phyloP scores from a whole-genome alignment of 306 rosid species.

The Albizia julibrissin region DNA sequence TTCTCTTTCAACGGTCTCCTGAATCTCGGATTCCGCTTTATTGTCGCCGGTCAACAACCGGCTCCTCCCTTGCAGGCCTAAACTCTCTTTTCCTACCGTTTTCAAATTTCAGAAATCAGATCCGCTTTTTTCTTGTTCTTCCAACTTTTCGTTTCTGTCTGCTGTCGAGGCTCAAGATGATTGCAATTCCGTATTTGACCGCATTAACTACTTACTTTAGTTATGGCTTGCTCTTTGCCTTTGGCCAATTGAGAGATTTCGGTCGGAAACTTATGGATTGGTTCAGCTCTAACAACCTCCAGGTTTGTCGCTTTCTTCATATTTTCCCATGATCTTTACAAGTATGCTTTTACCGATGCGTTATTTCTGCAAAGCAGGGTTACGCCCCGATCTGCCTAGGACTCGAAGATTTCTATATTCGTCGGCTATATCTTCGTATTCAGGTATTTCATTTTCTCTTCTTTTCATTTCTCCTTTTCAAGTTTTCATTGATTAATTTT shows the following conservation, averaged over 20 bases:
- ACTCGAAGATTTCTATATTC: slow-evolving; percentile 67
- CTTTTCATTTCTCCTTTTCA: not conserved
- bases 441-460: not conserved
- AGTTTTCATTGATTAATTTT: not conserved
- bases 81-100: not conserved
- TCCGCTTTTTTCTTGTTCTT: not conserved
- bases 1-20: not conserved
- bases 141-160: not conserved
- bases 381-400: slow-evolving; percentile 78
- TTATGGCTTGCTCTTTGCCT: slow-evolving; percentile 83
- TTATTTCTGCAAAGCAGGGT: slow-evolving; percentile 36
- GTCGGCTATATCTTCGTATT: slow-evolving; percentile 69
- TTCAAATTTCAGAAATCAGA: not conserved
- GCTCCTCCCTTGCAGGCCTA: not conserved
- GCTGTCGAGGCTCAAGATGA: slow-evolving; percentile 34
- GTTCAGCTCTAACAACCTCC: slow-evolving; percentile 63
- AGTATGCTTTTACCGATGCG: not conserved
- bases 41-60: not conserved
- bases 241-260: slow-evolving; percentile 86
- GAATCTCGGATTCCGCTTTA: not conserved
- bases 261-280: slow-evolving; percentile 73
- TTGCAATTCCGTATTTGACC: slow-evolving; percentile 79
- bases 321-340: not conserved
- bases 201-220: slow-evolving; percentile 94
- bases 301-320: slow-evolving; percentile 39